These are phyloP conservation scores for Ogataea saltuana DNA, from an alignment of 805 yeast genomes.

Conservation along the genomic window DNA sequence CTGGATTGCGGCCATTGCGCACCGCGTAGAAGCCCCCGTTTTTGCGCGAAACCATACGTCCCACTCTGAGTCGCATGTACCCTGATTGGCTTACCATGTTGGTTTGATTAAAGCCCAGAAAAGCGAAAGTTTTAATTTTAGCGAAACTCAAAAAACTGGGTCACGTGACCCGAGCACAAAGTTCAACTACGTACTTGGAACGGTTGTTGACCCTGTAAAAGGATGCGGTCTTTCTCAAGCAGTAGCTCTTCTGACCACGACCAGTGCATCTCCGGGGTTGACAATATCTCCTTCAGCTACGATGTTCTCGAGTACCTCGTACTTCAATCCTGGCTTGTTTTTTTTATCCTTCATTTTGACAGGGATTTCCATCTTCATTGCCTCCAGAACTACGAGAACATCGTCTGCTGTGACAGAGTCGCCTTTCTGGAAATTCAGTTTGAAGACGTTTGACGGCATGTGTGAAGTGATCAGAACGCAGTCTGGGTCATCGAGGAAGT, in stretches of 20 bases:
- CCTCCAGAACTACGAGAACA: conserved; percentile 86
- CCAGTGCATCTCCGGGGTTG: conserved; percentile 93
- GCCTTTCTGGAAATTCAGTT: conserved; percentile 85
- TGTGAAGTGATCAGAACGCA: conserved; percentile 82
- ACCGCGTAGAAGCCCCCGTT: conserved; percentile 48
- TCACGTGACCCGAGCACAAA: too few species aligned
- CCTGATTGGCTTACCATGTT: too few species aligned
- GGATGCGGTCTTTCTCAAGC: neutral
- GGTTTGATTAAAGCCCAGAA: too few species aligned
- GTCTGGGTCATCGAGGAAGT: conserved; percentile 51
- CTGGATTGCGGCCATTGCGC: conserved; percentile 50
- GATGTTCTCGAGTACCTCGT: conserved; percentile 67
- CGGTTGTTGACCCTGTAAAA: too few species aligned
- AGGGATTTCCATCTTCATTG: conserved; percentile 93
- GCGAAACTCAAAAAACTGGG: too few species aligned
- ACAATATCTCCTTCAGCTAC: conserved; percentile 94
- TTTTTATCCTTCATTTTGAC: conserved; percentile 40
- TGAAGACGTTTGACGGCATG: conserved; percentile 92
- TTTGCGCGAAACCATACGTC: neutral
- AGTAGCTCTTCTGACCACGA: conserved; percentile 42
- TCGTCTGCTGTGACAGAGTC: conserved; percentile 71
- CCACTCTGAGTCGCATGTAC: neutral
- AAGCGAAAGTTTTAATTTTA: too few species aligned
- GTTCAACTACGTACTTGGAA: too few species aligned
- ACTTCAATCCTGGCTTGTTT: conserved; percentile 65